Evolutionary conservation across 768 basidiomycete genomes (phyloP).

Genomic region (Boletellus emodensis): DNA sequence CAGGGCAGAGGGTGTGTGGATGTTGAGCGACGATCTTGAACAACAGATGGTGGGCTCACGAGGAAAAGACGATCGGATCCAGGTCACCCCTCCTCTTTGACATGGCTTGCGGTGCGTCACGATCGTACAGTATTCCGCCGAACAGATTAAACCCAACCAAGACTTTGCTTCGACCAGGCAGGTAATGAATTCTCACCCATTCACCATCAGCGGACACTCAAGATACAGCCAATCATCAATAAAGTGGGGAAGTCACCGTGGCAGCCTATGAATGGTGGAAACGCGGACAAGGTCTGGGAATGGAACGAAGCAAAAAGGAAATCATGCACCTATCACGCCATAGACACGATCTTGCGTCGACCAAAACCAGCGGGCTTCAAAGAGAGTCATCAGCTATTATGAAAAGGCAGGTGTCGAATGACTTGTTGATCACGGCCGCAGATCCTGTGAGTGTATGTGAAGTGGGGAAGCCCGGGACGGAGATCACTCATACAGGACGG

Average conservation of each 20-base stretch:
- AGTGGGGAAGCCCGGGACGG: not conserved
- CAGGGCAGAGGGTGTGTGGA: not conserved
- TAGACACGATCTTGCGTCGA: not conserved
- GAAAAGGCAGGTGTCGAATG: slow-evolving; percentile 10
- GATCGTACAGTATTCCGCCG: not conserved
- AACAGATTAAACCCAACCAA: not conserved
- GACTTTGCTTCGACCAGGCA: slow-evolving; percentile 14
- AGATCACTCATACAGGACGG: slow-evolving; percentile 9
- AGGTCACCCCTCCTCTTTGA: slow-evolving; percentile 25
- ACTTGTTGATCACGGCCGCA: slow-evolving; percentile 20
- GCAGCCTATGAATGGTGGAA: slow-evolving; percentile 62
- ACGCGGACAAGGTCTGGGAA: slow-evolving; percentile 24
- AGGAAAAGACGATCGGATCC: slow-evolving; percentile 7
- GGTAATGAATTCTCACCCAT: slow-evolving; percentile 11
- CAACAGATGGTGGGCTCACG: slow-evolving; percentile 25
- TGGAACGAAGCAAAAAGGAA: slow-evolving; percentile 14
- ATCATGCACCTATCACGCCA: not conserved
- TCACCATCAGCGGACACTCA: slow-evolving; percentile 22
- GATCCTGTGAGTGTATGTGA: slow-evolving; percentile 21
- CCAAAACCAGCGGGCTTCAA: not conserved
- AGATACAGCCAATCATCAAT: not conserved
- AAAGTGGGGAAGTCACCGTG: slow-evolving; percentile 62
- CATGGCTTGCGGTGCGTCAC: slow-evolving; percentile 27
- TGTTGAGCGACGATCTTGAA: slow-evolving; percentile 11
- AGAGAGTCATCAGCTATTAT: not conserved